These are phyloP conservation scores for Backusella psychrophila DNA, from an alignment of 192 early-diverging fungal genomes.

Conservation along the genomic window DNA sequence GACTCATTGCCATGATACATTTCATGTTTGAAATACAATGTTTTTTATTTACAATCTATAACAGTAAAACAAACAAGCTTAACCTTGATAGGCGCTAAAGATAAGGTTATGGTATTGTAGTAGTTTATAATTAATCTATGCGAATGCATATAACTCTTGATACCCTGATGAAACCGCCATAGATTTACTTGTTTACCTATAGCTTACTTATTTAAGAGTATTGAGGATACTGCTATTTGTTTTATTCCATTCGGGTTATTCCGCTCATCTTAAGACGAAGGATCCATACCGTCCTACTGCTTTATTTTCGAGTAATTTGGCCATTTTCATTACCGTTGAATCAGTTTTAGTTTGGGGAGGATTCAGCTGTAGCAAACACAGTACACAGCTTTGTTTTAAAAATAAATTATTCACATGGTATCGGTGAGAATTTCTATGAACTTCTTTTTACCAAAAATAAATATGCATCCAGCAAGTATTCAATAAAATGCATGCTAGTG, in stretches of 20 bases:
- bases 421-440: background rate
- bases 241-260: background rate
- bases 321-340: background rate
- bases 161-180: background rate
- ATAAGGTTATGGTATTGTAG: background rate
- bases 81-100: background rate
- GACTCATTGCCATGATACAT: too few species aligned
- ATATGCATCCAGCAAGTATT: background rate
- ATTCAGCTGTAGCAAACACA: background rate
- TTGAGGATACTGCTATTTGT: background rate
- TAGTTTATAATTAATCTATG: background rate
- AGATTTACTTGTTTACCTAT: background rate
- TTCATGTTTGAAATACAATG: too few species aligned
- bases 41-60: too few species aligned
- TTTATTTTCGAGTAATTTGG: background rate
- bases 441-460: background rate
- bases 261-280: background rate
- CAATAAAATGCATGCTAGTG: background rate
- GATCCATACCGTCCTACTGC: too few species aligned
- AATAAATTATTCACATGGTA: constrained; percentile 4
- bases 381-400: background rate
- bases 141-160: background rate
- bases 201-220: background rate
- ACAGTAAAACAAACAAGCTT: too few species aligned
- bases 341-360: background rate